These are phyloP conservation scores for Chalaropsis thielavioides DNA, from an alignment of 2,329 filamentous ascomycete species.

Conservation along the genomic window DNA sequence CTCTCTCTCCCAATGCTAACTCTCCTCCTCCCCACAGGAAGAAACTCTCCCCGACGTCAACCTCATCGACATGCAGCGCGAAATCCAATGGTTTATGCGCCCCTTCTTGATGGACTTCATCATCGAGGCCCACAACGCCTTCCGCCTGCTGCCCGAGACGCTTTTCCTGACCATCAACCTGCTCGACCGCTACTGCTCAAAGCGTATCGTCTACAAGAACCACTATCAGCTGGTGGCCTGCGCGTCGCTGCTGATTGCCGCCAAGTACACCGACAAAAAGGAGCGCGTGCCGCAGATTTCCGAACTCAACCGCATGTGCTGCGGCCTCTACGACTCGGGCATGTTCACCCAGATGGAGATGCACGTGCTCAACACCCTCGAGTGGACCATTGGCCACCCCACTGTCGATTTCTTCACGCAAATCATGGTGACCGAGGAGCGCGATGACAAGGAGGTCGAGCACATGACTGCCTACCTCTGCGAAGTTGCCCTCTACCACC, in stretches of 20 bases:
- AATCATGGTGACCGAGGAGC: constrained; percentile 67
- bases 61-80: constrained; percentile 95
- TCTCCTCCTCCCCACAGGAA: constrained; percentile 30
- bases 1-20: too few relatives aligned
- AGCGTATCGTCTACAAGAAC: constrained; percentile 94
- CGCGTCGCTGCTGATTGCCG: constrained; percentile 85
- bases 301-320: constrained; percentile 98
- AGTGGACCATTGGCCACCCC: constrained; percentile 91
- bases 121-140: constrained; percentile 90
- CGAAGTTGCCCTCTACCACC: constrained; percentile 90
- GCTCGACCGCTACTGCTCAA: constrained; percentile 93
- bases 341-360: constrained; percentile 99
- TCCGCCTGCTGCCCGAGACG: constrained; percentile 84
- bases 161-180: constrained; percentile 94
- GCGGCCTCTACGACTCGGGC: constrained; percentile 91
- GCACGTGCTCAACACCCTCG: constrained; percentile 94
- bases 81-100: constrained; percentile 99
- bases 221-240: constrained; percentile 98
- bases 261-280: constrained; percentile 98
- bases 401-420: constrained; percentile 91
- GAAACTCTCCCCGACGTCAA: constrained; percentile 91
- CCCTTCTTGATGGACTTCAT: constrained; percentile 97
- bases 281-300: constrained; percentile 94
- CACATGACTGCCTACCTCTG: constrained; percentile 89
- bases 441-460: constrained; percentile 71